Base-by-base conservation (phyloP, 2,329 filamentous ascomycete genomes). In the Calonectria pseudoreteaudii region DNA sequence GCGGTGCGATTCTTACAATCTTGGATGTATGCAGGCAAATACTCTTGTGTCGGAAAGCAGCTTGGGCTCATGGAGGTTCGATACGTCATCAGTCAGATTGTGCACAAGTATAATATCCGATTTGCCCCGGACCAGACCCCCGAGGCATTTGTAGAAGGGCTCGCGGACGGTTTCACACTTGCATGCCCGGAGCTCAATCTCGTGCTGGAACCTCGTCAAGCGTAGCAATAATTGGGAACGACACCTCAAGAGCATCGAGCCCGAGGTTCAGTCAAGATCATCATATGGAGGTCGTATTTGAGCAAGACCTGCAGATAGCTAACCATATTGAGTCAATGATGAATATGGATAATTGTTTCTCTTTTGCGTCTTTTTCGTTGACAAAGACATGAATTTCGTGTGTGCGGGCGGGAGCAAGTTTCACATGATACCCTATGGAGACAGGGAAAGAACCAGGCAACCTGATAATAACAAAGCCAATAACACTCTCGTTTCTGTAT, bases 21-120 rank as follows among this genome's bases (percentile, higher is more conserved):
- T 14, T 18, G 10, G 2, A 3, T 5, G n/a, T n/a, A 16, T 26
- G 14, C 23, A 77, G 76, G 76, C 1, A 73, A 70, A 34, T 74
- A 75, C 14, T 74, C 73, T 14, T 77, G 75, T 13, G 75, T 74
- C 0, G 76, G 76, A 13, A 77, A 77, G 31, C 76, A 75, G 34
- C 75, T 77, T 20, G 76, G 73, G 1, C 30, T 77, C 8, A 77
- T 77, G 76, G 76, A 77, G n/a, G 58, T 77, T 2, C 65, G 76
- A 31, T 56, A 66, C 9, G 73, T 77, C 14, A 44, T 72, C 9
- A 53, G 66, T 26, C 62, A 77, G 10, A 65, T 77, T 20, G 16
- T 77, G 4, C 62, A 64, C 14, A 60, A 68, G n/a, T 77, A 74
- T 23, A 41, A 74, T 5, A 34, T 77, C 5, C 34, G 28, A 18